phyloP scores from a whole-genome alignment of 2,329 filamentous ascomycete genomes.

The Claviceps sp. region DNA sequence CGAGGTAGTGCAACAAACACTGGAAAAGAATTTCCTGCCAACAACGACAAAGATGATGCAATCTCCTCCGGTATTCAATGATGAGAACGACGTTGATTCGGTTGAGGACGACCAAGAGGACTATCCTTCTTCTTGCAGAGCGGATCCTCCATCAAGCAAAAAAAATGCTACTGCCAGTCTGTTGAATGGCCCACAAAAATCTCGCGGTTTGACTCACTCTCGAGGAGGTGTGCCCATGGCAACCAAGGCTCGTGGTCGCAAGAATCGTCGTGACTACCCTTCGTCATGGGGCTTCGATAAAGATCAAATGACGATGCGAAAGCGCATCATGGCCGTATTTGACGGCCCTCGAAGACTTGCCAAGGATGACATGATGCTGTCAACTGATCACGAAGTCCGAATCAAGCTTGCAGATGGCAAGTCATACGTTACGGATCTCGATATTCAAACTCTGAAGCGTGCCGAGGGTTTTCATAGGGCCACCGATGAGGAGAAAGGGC shows the following conservation, averaged over 20 bases:
- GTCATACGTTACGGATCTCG: conserved; percentile 81
- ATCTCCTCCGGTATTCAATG: conserved; percentile 26
- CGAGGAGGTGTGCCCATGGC: conserved; percentile 54
- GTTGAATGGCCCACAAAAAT: conserved; percentile 47
- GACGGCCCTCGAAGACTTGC: conserved; percentile 77
- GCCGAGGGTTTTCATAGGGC: conserved; percentile 73
- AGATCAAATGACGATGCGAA: conserved; percentile 96
- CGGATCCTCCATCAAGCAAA: conserved; percentile 29
- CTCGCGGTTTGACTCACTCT: conserved; percentile 62
- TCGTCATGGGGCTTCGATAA: conserved; percentile 85
- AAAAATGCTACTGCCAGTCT: conserved; percentile 36
- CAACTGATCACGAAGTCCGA: conserved; percentile 86
- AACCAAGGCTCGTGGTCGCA: conserved; percentile 55
- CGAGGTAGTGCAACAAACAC: conserved; percentile 44
- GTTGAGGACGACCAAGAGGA: conserved; percentile 39
- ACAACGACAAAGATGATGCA: conserved; percentile 30
- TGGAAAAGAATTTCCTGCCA: conserved; percentile 50
- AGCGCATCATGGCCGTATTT: conserved; percentile 86
- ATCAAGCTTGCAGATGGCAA: conserved; percentile 63
- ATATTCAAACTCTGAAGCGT: conserved; percentile 76
- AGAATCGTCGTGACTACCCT: conserved; percentile 88
- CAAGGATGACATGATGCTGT: conserved; percentile 99
- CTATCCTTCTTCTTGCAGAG: conserved; percentile 30
- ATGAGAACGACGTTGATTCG: conserved; percentile 40
- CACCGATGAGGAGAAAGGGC: conserved; percentile 75